These are phyloP conservation scores for Boletus reticuloceps DNA, from an alignment of 768 basidiomycete genomes.

Conservation along the genomic window DNA sequence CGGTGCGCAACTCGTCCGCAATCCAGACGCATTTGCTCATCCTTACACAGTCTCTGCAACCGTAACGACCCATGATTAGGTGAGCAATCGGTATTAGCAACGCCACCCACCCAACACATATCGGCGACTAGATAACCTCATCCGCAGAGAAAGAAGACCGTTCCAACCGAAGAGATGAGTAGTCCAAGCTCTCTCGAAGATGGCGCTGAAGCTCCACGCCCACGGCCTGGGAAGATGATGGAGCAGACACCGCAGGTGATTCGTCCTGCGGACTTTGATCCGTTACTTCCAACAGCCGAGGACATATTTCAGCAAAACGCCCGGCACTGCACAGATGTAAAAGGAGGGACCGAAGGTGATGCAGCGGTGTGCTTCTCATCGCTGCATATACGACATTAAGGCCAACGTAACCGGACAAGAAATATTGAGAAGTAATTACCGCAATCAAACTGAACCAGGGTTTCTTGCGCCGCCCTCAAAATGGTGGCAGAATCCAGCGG, in stretches of 20 bases:
- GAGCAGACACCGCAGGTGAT: conserved; percentile 34
- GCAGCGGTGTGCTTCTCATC: conserved; percentile 24
- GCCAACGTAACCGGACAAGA: conserved; percentile 8
- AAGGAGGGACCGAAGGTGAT: conserved; percentile 31
- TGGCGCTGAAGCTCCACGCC: conserved; percentile 39
- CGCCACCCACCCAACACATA: conserved; percentile 41
- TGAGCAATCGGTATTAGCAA: conserved; percentile 9
- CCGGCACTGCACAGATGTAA: conserved; percentile 36
- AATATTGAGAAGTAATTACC: conserved; percentile 38
- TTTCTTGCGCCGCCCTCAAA: conserved; percentile 24
- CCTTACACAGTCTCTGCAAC: conserved; percentile 50
- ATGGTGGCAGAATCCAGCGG: conserved; percentile 35
- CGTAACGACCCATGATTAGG: conserved; percentile 20
- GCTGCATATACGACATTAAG: conserved; percentile 12
- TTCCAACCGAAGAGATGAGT: conserved; percentile 65
- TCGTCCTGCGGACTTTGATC: conserved; percentile 30
- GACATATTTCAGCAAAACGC: conserved; percentile 37
- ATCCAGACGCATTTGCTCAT: conserved; percentile 37
- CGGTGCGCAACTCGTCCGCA: conserved; percentile 53
- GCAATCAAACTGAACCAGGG: conserved; percentile 27
- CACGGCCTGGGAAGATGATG: conserved; percentile 26
- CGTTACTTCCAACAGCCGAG: conserved; percentile 47
- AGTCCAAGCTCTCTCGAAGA: conserved; percentile 50
- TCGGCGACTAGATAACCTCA: conserved; percentile 50
- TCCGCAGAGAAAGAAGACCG: conserved; percentile 47